Conservation (phyloP, 345 rosid genomes). For the Populus pruinosa region DNA sequence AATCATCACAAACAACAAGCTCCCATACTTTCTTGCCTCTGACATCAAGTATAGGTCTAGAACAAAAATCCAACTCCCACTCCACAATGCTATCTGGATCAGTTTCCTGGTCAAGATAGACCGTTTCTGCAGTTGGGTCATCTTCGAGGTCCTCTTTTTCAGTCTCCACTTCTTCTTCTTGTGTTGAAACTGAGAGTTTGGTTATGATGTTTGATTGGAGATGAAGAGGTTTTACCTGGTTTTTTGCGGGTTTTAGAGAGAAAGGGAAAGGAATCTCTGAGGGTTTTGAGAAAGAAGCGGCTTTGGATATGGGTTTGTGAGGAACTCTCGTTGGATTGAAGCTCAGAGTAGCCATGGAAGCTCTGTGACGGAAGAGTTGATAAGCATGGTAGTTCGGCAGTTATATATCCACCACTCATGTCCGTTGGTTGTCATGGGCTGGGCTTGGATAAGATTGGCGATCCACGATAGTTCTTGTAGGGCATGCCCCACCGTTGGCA, state of each 20-base stretch:
- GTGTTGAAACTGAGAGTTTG: constrained; percentile 50
- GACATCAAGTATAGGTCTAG: constrained; percentile 81
- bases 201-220: constrained; percentile 37
- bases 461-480: neutral
- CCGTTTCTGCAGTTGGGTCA: constrained; percentile 73
- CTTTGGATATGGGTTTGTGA: constrained; percentile 33
- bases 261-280: constrained; percentile 24
- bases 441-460: neutral
- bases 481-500: neutral
- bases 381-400: constrained; percentile 12
- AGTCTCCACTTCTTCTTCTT: constrained; percentile 42
- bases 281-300: constrained; percentile 36
- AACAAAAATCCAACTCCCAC: constrained; percentile 95
- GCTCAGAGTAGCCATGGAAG: constrained; percentile 72
- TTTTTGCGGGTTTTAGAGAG: constrained; percentile 20
- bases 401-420: constrained; percentile 36
- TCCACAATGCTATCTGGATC: constrained; percentile 68
- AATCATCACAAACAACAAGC: constrained; percentile 82
- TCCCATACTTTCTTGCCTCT: constrained; percentile 96
- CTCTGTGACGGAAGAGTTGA: constrained; percentile 17
- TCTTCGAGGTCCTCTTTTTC: constrained; percentile 28
- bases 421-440: constrained; percentile 9
- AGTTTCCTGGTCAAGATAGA: constrained; percentile 74
- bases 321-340: constrained; percentile 60
- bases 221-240: constrained; percentile 23